Evolutionary conservation across 148 eudicot species (phyloP).

Genomic region (Camellia sinensis): DNA sequence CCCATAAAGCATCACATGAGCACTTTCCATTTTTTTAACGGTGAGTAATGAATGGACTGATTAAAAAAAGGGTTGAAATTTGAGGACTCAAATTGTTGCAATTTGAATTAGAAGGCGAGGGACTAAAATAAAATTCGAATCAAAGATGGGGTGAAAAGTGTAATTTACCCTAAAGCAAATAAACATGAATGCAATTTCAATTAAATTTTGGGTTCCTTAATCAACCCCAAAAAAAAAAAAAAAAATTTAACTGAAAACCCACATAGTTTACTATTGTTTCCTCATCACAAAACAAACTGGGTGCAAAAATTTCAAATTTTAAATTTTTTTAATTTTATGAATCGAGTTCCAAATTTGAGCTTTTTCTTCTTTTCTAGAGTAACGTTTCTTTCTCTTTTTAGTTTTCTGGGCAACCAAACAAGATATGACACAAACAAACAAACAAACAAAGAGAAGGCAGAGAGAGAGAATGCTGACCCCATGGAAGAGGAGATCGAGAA

Average conservation of each 20-base stretch:
- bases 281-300: background rate
- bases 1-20: too few species aligned
- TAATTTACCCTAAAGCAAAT: background rate
- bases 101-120: too few species aligned
- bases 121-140: too few species aligned
- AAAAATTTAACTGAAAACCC: background rate
- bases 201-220: too few species aligned
- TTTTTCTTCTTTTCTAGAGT: too few species aligned
- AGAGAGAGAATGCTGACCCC: constrained; percentile 40
- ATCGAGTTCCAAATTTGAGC: background rate
- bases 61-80: too few species aligned
- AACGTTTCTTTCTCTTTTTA: too few species aligned
- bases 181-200: background rate
- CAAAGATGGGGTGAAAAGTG: too few species aligned
- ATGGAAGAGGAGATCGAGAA: constrained; percentile 86
- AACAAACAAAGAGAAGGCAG: background rate
- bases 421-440: background rate
- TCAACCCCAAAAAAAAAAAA: too few species aligned
- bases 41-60: too few species aligned
- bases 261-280: background rate
- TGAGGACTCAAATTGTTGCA: too few species aligned
- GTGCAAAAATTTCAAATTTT: background rate
- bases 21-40: too few species aligned
- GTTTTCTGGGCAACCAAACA: background rate
- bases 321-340: background rate